Percentiles rank a stretch among this genome's conserved stretches.
Evolutionary conservation across 306 rosid species (phyloP).

Genomic region (Cucumis hystrix): DNA sequence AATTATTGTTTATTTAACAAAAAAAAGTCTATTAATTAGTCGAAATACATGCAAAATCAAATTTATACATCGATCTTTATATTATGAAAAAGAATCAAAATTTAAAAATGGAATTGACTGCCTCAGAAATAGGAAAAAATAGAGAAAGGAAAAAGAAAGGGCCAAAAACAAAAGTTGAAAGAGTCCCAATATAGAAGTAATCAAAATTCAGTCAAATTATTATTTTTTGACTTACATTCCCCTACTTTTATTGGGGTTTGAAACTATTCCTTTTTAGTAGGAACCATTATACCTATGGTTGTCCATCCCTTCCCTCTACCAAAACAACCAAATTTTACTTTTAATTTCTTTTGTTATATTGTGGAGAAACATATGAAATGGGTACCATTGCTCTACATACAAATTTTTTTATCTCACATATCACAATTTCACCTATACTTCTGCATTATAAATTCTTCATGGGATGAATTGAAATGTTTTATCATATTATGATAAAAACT

Average conservation of each 20-base stretch:
- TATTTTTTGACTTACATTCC: not conserved
- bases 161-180: not conserved
- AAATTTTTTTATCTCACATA: no score
- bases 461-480: no score
- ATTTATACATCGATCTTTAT: not conserved
- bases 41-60: not conserved
- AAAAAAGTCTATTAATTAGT: not conserved
- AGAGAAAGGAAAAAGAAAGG: not conserved
- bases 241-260: not conserved
- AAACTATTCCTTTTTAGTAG: not conserved
- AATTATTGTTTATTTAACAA: no score
- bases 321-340: no score
- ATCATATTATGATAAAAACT: no score
- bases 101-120: not conserved
- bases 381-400: no score
- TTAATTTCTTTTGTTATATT: no score
- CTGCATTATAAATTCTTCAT: no score
- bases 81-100: not conserved
- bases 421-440: no score
- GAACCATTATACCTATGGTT: no score
- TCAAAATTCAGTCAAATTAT: not conserved
- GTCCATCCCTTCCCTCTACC: no score
- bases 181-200: not conserved
- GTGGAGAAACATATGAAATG: no score
- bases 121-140: not conserved